phyloP scores from a whole-genome alignment of 2,329 filamentous ascomycete genomes.

The Drechslerella coelobrocha region DNA sequence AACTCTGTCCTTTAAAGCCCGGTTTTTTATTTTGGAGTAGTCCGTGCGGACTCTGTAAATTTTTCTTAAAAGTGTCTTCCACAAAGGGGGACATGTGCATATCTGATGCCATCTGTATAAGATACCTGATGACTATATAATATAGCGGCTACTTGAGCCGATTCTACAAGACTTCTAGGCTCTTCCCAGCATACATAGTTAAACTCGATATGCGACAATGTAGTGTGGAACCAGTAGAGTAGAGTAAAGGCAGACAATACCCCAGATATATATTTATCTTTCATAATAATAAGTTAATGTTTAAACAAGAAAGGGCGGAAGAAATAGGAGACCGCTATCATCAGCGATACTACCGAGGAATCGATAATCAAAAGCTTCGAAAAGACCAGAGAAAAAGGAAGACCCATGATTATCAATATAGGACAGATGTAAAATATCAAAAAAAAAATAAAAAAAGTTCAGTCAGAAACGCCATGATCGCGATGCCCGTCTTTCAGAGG shows the following conservation, averaged over 20 bases:
- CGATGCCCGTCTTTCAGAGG: slow-evolving; percentile 46
- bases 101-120: background rate
- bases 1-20: background rate
- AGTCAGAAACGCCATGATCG: slow-evolving; percentile 47
- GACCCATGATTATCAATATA: too few relatives aligned
- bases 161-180: background rate
- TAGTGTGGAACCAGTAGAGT: too few relatives aligned
- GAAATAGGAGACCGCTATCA: too few relatives aligned
- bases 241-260: too few relatives aligned
- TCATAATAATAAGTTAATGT: too few relatives aligned
- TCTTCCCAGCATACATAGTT: background rate
- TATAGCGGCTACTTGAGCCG: background rate
- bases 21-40: too few relatives aligned
- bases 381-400: too few relatives aligned
- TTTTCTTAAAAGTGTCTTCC: background rate
- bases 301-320: too few relatives aligned
- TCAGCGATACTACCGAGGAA: too few relatives aligned
- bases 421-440: background rate
- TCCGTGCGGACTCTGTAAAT: background rate
- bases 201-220: too few relatives aligned
- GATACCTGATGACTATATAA: slow-evolving; percentile 18
- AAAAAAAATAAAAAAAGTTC: background rate
- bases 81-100: slow-evolving; percentile 1
- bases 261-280: too few relatives aligned
- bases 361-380: too few relatives aligned